phyloP scores from a whole-genome alignment of 805 yeast genomes.

The Yamadazyma olivae region DNA sequence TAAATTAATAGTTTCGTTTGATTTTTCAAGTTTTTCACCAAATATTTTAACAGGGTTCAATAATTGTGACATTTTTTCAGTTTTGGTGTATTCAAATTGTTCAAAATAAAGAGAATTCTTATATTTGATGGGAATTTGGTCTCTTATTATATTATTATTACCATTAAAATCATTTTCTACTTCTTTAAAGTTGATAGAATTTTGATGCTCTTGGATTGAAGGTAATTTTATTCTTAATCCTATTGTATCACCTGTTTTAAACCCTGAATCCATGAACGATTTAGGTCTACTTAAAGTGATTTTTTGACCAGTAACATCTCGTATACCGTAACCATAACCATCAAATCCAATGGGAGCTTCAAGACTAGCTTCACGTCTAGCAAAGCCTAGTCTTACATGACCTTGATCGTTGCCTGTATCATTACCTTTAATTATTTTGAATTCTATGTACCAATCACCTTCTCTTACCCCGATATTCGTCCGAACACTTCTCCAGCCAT shows the following conservation, averaged over 20 bases:
- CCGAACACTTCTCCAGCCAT: conserved; percentile 81
- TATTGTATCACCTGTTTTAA: conserved; percentile 74
- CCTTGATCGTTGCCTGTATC: conserved; percentile 16
- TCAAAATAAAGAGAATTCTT: conserved; percentile 78
- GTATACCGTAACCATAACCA: conserved; percentile 86
- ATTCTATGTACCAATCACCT: conserved; percentile 81
- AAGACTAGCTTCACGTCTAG: conserved; percentile 79
- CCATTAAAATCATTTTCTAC: conserved; percentile 14
- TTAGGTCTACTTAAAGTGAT: conserved; percentile 72
- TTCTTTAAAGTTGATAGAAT: conserved; percentile 33
- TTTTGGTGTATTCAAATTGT: conserved; percentile 71
- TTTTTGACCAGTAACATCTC: conserved; percentile 74
- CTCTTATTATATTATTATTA: conserved; percentile 57
- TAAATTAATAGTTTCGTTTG: conserved; percentile 13
- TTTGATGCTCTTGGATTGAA: conserved; percentile 38
- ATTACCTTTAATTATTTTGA: conserved; percentile 49
- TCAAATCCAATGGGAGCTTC: conserved; percentile 97
- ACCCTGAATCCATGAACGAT: conserved; percentile 48
- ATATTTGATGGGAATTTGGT: conserved; percentile 83
- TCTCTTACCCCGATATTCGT: conserved; percentile 73
- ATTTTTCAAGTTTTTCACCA: conserved; percentile 59
- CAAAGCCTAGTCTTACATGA: conserved; percentile 82
- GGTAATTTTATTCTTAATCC: conserved; percentile 81
- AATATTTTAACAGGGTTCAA: conserved; percentile 68
- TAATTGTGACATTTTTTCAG: conserved; percentile 70